Evolutionary conservation across 345 rosid species (phyloP).

Genomic region (Clarkia xantiana): DNA sequence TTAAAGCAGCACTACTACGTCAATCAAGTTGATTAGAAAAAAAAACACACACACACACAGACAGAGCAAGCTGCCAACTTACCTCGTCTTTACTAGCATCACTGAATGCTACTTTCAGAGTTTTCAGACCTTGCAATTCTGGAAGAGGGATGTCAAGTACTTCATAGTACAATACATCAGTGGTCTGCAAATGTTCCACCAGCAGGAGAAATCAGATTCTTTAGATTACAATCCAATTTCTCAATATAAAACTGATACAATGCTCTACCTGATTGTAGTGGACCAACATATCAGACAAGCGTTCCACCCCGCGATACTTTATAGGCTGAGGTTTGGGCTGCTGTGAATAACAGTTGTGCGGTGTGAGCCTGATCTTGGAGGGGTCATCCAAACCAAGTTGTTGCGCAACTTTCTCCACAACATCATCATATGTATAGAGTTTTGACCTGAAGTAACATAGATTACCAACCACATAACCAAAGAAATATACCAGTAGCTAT

Average conservation of each 20-base stretch:
- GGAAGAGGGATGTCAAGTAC: conserved; percentile 94
- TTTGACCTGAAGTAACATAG: conserved; percentile 53
- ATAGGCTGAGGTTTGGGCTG: conserved; percentile 73
- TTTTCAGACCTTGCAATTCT: conserved; percentile 79
- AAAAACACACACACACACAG: too few relatives aligned
- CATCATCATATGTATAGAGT: conserved; percentile 80
- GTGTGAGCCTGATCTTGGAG: conserved; percentile 55
- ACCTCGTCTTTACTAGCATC: conserved; percentile 77
- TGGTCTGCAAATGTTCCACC: conserved; percentile 34
- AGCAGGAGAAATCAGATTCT: conserved; percentile 7
- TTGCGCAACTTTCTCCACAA: conserved; percentile 60
- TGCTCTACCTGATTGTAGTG: conserved; percentile 76
- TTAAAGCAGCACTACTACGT: neutral
- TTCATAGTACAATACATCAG: conserved; percentile 90
- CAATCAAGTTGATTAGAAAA: neutral
- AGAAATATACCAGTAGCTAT: neutral
- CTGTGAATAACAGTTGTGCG: conserved; percentile 66
- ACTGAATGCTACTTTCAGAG: conserved; percentile 75
- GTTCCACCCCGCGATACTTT: conserved; percentile 57
- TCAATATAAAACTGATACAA: neutral
- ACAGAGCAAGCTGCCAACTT: conserved; percentile 23
- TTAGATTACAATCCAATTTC: conserved; percentile 2
- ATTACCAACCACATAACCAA: neutral
- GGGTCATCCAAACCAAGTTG: conserved; percentile 58
- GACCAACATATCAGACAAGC: conserved; percentile 72